Evolutionary conservation across 2,329 filamentous ascomycete genomes (phyloP), one percentile per base, ranked within the genome.

Genomic region (Fusarium duplospermum): DNA sequence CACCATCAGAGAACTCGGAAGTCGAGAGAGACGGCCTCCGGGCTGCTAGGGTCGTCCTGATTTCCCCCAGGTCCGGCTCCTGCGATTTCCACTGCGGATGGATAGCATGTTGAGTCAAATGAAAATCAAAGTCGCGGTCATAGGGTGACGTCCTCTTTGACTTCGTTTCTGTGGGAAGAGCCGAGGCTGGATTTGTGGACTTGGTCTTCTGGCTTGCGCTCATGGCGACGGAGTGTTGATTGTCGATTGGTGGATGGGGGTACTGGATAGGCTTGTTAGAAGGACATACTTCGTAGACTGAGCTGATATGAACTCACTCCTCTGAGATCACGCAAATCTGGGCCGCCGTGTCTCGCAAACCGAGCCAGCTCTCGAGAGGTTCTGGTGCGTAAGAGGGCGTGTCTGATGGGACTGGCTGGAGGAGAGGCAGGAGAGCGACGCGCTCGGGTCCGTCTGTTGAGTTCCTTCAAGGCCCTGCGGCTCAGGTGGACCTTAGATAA

Each of bases 321-420:
- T 72, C 72, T 69, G 38, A 80, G 66, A 67, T 75, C 58, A 65
- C 62, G 31, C n/a, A 78, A 60, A 45, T 79, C 77, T 59, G 74
- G 76, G 38, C 78, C 77, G 61, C 78, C 76, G 64, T 71, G 63
- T 64, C 73, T 76, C 20, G 78, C 75, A 62, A 77, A 77, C 66
- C 71, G 71, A 64, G 72, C 70, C 52, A 78, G 60, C 14, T 69
- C 40, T 50, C n/a, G 36, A 54, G 54, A 50, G 36, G 64, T 22
- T 6, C 56, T 27, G 16, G 45, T 9, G 22, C 45, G 45, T 18
- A 22, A 47, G 14, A 50, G 16, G 45, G 4, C 24, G 8, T 24
- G 24, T 50, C 8, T 29, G 16, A 24, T 50, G 24, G 45, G 45
- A 27, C 22, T 50, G 8, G 45, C 22, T 27, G 16, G 45, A 27